Base-by-base conservation (phyloP, 106 monocot species). In the Amphibolis antarctica region DNA sequence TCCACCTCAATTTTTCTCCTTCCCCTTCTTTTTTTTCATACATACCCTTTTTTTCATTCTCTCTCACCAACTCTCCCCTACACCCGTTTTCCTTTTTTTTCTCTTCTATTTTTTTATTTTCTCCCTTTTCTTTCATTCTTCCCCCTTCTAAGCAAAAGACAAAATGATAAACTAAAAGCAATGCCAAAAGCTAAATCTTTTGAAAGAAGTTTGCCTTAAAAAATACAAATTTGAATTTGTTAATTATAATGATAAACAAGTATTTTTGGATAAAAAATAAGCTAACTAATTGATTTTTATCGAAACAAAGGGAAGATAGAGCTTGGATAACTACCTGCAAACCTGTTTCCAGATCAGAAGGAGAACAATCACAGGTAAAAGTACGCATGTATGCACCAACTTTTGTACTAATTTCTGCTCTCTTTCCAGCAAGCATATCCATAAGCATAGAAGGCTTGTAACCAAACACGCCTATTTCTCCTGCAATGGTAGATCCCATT, bases 351-450 rank as follows among this genome's bases (percentile, higher is more conserved):
- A 98, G 71, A 81, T 98, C 98, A 66, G 91, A 76, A 62, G 98
- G 98, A 17, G 98, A 98, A 59, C 91, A 98, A 77, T 98, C 98
- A 65, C 98, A 87, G 53, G 82, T 85, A 76, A 98, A 98, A 20
- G 82, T 91, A 73, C 98, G 84, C 90, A 85, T 98, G 70, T 91
- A 98, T 59, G 98, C 82, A 5, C 85, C 98, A 57, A 98, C 70
- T 67, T 87, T 98, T 26, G 87, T 83, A 54, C 91, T 76, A 30
- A 98, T 85, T 79, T 98, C 98, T 67, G 91, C 98, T 83, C 98
- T 80, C 72, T 91, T 98, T 42, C 98, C 98, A 77, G 98, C 98
- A 77, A 98, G 91, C 98, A 98, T 98, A 76, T 98, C 98, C 90
- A 91, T 91, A 30, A 98, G 82, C 13, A 91, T 63, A 70, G 87